Evolutionary conservation across 2,329 filamentous ascomycete genomes (phyloP).

Genomic region (Leptographium galeiforme): DNA sequence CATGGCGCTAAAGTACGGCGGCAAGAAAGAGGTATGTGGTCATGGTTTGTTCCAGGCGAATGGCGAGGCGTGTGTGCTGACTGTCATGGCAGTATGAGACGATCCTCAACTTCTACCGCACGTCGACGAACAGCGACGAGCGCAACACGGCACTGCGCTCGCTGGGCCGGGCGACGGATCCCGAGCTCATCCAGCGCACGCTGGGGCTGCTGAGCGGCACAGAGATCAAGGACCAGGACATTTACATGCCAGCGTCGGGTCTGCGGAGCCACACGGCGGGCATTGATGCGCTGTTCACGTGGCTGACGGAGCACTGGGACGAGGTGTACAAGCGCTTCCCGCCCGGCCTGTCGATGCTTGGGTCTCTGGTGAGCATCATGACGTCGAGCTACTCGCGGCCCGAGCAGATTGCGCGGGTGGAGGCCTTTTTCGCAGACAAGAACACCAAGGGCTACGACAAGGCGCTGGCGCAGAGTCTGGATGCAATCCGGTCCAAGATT

Average conservation of each 20-base stretch:
- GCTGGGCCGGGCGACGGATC: slow-evolving; percentile 65
- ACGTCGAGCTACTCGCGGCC: slow-evolving; percentile 68
- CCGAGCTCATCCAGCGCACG: slow-evolving; percentile 69
- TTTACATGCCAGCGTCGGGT: slow-evolving; percentile 76
- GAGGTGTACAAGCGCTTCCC: slow-evolving; percentile 67
- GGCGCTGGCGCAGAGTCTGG: slow-evolving; percentile 77
- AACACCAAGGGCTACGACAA: slow-evolving; percentile 79
- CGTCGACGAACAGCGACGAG: slow-evolving; percentile 68
- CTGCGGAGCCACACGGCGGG: slow-evolving; percentile 66
- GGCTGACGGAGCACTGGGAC: slow-evolving; percentile 86
- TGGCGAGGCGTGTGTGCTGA: neutral
- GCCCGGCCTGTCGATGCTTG: slow-evolving; percentile 75
- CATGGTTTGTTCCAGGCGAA: neutral
- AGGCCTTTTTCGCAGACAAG: slow-evolving; percentile 69
- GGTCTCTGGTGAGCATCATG: slow-evolving; percentile 69
- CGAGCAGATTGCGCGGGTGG: slow-evolving; percentile 61
- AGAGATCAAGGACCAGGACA: slow-evolving; percentile 86
- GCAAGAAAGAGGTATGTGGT: slow-evolving; percentile 56
- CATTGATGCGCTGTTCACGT: slow-evolving; percentile 66
- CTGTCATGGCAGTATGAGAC: slow-evolving; percentile 50
- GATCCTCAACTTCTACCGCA: slow-evolving; percentile 61
- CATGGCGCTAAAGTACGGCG: slow-evolving; percentile 72
- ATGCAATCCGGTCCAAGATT: slow-evolving; percentile 73
- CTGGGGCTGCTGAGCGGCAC: slow-evolving; percentile 61
- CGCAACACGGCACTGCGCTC: slow-evolving; percentile 81